These are phyloP conservation scores for Sclerotinia sclerotiorum DNA, from an alignment of 2,329 filamentous ascomycete species.

Conservation along the genomic window DNA sequence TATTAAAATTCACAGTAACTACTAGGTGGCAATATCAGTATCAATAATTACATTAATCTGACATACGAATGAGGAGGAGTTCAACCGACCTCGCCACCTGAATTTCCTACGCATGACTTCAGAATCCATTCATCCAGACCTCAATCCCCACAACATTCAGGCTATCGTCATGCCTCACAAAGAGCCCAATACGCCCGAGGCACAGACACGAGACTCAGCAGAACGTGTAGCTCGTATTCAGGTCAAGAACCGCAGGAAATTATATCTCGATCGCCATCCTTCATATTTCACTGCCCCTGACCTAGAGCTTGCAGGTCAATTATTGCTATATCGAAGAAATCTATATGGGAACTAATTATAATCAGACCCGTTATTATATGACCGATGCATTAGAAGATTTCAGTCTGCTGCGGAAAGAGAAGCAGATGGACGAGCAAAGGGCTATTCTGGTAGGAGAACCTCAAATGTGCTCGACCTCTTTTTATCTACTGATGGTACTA, in stretches of 20 bases:
- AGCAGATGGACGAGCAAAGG: slow-evolving; percentile 41
- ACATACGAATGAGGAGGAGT: background rate
- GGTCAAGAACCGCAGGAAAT: slow-evolving; percentile 40
- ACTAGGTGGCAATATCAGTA: background rate
- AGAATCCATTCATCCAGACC: slow-evolving; percentile 8
- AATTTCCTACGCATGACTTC: slow-evolving; percentile 17
- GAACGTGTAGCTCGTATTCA: slow-evolving; percentile 34
- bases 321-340: slow-evolving; percentile 1
- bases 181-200: slow-evolving; percentile 24
- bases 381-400: slow-evolving; percentile 41
- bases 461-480: background rate
- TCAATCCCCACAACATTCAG: slow-evolving; percentile 18
- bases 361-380: slow-evolving; percentile 42
- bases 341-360: slow-evolving; percentile 24
- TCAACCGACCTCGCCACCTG: slow-evolving; percentile 10
- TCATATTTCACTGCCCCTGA: slow-evolving; percentile 41
- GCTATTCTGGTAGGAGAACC: slow-evolving; percentile 37
- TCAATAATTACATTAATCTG: background rate
- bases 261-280: slow-evolving; percentile 41
- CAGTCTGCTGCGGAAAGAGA: slow-evolving; percentile 40
- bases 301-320: slow-evolving; percentile 39
- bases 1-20: background rate
- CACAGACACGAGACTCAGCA: slow-evolving; percentile 22
- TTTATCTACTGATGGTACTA: slow-evolving; percentile 2
- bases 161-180: slow-evolving; percentile 35